phyloP scores from a whole-genome alignment of 371 early-diverging fungal genomes.

The Apophysomyces trapeziformis region DNA sequence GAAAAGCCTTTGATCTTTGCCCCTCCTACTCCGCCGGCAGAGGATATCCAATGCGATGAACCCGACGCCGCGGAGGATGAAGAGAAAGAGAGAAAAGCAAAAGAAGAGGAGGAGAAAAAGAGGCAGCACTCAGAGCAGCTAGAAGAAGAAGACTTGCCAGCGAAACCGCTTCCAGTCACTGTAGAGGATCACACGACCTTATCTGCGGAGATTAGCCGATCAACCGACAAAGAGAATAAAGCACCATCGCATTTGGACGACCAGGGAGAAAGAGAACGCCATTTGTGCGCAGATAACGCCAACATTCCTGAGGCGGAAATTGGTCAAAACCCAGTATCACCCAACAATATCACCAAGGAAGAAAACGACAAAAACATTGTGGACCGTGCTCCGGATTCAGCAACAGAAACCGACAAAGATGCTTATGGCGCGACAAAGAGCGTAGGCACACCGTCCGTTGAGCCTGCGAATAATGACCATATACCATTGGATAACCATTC shows the following conservation, averaged over 20 bases:
- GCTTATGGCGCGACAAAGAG: too few species aligned
- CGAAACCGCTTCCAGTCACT: not conserved
- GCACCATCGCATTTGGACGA: not conserved
- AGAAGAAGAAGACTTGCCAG: not conserved
- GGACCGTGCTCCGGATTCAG: slow-evolving; percentile 1
- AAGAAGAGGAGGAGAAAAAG: not conserved
- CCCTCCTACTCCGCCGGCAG: slow-evolving; percentile 6
- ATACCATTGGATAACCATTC: too few species aligned
- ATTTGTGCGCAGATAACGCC: not conserved
- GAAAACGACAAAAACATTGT: not conserved
- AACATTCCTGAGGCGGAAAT: slow-evolving; percentile 2
- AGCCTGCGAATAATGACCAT: too few species aligned
- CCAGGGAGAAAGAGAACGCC: not conserved
- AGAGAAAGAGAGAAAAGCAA: not conserved
- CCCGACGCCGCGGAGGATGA: not conserved
- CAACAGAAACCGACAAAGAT: not conserved
- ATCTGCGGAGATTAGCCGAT: slow-evolving; percentile 2
- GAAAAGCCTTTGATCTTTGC: not conserved
- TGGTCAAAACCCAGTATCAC: not conserved
- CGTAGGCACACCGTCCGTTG: too few species aligned
- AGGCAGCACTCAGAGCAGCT: not conserved
- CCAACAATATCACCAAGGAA: not conserved
- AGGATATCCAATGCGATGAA: not conserved
- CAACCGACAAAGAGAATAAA: not conserved
- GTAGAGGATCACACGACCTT: slow-evolving; percentile 8